A percentile compares a stretch with the other conserved stretches of the same genome.
Evolutionary conservation across 805 yeast species (phyloP).

Genomic region (Myxozyma monticola): DNA sequence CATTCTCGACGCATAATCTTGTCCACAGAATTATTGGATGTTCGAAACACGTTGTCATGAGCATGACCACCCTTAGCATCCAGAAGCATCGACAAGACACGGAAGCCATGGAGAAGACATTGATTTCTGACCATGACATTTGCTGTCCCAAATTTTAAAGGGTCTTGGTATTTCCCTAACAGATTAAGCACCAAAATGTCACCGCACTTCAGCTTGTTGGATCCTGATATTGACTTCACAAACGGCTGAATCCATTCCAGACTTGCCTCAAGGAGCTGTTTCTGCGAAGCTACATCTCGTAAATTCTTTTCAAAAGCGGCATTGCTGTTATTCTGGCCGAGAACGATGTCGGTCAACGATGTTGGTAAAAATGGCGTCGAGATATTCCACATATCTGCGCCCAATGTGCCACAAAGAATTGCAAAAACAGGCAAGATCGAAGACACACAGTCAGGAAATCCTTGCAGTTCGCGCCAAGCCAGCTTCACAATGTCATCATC

Average conservation of each 20-base stretch:
- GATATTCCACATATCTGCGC: conserved; percentile 53
- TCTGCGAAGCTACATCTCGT: conserved; percentile 1
- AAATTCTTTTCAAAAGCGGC: conserved; percentile 35
- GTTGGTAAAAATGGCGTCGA: conserved; percentile 56
- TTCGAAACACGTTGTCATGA: background rate
- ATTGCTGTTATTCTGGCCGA: conserved; percentile 37
- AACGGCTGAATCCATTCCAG: conserved; percentile 24
- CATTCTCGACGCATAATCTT: conserved; percentile 40
- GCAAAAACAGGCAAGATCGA: conserved; percentile 54
- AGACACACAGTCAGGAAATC: conserved; percentile 47
- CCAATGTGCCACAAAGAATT: conserved; percentile 47
- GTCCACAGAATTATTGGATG: conserved; percentile 18
- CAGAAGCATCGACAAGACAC: conserved; percentile 3
- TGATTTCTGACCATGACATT: background rate
- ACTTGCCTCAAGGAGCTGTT: conserved; percentile 26
- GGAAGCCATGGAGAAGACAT: conserved; percentile 9
- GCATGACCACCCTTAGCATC: too few species aligned
- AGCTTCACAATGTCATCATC: conserved; percentile 34
- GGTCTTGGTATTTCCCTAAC: conserved; percentile 15
- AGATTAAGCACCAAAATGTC: conserved; percentile 8
- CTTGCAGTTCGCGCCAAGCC: conserved; percentile 39
- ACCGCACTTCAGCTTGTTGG: conserved; percentile 15
- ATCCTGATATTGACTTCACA: conserved; percentile 15
- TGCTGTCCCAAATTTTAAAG: conserved; percentile 1
- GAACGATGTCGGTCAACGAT: conserved; percentile 59